phyloP scores from a whole-genome alignment of 78 protist genomes.

The Protostelium mycophagum region DNA sequence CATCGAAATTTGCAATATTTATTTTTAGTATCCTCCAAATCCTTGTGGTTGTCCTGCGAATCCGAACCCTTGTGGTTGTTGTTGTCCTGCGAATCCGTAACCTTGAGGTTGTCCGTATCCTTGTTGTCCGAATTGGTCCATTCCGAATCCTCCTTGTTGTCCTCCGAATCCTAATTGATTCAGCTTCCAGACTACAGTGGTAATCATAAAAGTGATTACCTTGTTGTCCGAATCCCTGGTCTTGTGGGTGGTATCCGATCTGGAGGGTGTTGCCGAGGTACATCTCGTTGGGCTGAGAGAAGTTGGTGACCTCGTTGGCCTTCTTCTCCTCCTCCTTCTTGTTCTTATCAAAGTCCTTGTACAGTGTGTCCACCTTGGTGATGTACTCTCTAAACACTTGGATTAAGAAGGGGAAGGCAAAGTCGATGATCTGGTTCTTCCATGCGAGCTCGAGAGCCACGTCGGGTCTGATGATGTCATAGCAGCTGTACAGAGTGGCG shows the following conservation, averaged over 20 bases:
- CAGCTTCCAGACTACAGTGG: too few relatives aligned
- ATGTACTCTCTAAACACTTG: conserved; percentile 71
- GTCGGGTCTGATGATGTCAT: conserved; percentile 88
- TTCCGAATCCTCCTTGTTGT: not conserved
- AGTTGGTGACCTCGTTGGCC: not conserved
- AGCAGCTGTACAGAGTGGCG: conserved; percentile 95
- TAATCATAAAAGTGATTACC: not conserved
- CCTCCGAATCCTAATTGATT: not conserved
- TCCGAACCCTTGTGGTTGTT: not conserved
- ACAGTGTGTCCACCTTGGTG: conserved; percentile 22
- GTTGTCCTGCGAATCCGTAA: not conserved
- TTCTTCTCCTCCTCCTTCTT: not conserved
- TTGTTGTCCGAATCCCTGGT: not conserved
- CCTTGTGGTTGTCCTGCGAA: not conserved
- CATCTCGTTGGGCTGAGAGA: not conserved
- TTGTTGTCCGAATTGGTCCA: not conserved
- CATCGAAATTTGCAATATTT: too few relatives aligned
- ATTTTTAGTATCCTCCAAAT: not conserved
- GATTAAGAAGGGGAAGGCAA: conserved; percentile 97
- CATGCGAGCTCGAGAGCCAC: conserved; percentile 98
- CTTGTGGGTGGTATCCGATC: not conserved
- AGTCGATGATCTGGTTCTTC: conserved; percentile 91
- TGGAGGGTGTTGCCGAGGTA: not conserved
- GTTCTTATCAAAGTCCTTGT: not conserved
- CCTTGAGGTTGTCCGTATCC: not conserved